Evolutionary conservation across 306 rosid genomes (phyloP).

Genomic region (Amphicarpaea edgeworthii): DNA sequence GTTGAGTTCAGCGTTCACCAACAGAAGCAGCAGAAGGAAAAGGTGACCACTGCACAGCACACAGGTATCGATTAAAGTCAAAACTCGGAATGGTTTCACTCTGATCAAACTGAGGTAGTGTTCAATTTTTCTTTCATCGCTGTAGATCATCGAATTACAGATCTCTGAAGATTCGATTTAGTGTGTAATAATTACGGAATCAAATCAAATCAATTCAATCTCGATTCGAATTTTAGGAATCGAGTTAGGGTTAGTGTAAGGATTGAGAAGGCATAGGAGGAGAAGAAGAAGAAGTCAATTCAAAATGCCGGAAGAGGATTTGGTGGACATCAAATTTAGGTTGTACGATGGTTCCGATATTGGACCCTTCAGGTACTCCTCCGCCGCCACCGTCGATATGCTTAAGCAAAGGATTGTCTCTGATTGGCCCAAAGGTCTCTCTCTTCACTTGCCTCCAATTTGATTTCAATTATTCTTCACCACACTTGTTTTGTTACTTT

Average conservation of each 20-base stretch:
- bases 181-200: not conserved
- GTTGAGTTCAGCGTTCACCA: constrained; percentile 46
- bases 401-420: constrained; percentile 92
- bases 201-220: constrained; percentile 5
- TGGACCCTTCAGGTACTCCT: constrained; percentile 86
- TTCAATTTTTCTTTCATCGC: not conserved
- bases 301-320: constrained; percentile 91
- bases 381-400: constrained; percentile 84
- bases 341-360: constrained; percentile 86
- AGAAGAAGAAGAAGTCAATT: constrained; percentile 37
- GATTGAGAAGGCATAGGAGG: not conserved
- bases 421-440: constrained; percentile 89
- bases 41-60: constrained; percentile 8
- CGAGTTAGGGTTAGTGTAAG: constrained; percentile 43
- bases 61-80: constrained; percentile 35
- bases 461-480: not conserved
- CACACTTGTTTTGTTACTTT: not conserved
- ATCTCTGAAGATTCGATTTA: constrained; percentile 32
- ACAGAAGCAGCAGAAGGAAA: constrained; percentile 17
- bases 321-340: constrained; percentile 83
- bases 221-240: constrained; percentile 40
- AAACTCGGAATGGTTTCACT: constrained; percentile 16
- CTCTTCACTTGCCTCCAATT: not conserved
- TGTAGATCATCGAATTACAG: constrained; percentile 24
- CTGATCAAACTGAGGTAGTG: constrained; percentile 32